Evolutionary conservation across 352 stramenopile genomes (phyloP), one percentile per base, ranked within the genome.

Genomic region (Globisporangium mamillatum): DNA sequence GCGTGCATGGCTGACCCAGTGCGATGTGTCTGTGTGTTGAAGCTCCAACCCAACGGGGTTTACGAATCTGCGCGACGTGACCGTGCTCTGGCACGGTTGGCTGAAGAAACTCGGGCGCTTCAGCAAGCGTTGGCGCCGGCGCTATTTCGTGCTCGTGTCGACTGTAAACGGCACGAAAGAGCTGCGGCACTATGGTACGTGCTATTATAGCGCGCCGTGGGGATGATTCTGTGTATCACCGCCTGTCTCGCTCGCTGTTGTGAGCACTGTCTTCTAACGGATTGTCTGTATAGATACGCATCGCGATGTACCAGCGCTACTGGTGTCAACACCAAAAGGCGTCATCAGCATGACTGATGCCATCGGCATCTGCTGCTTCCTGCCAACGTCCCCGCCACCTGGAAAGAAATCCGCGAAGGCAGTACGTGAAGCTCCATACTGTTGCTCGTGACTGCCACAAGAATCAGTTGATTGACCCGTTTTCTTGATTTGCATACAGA

Each of bases 51-150:
- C 75, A 12, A 68, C 74, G n/a, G 80, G 76, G 46, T 88, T 88
- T 64, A 63, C 76, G 52, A 88, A 75, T 63, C 59, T 82, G 48
- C 73, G 76, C 24, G 79, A 85, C 36, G 78, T 90, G 54, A 88
- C 81, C 2, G 83, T 94, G 66, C 84, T 94, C 25, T 94, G 86
- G 86, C 82, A 92, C 57, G 86, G 86, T 64, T 94, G 86, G 86
- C 79, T 94, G 56, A 91, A 91, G 77, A 92, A 92, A 69, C 82
- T 94, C 46, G 86, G 86, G 18, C 78, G 86, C 60, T 94, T 94
- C 67, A 93, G 84, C 70, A 92, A 90, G 74, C 81, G 84, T 46
- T 94, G 86, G 86, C 81, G 81, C 50, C 77, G 84, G 3, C 81
- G 83, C 18, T 94, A 94, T 60, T 94, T 94, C 60, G 71, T 94